phyloP scores from a whole-genome alignment of 805 yeast genomes.

The Komagataella populi region DNA sequence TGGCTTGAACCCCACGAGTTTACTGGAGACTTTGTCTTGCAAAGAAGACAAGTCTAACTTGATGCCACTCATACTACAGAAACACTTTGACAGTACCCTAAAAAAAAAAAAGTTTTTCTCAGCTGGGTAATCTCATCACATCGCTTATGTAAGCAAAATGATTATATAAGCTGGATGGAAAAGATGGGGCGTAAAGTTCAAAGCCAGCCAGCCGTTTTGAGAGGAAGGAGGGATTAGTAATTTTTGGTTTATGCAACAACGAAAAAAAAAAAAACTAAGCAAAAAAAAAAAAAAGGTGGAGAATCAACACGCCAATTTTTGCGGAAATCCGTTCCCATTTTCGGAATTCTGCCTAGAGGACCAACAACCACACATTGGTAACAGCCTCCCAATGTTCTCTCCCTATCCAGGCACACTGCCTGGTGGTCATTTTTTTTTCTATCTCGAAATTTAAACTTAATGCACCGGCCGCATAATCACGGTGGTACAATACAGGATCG shows the following conservation, averaged over 20 bases:
- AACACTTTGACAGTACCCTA: background rate
- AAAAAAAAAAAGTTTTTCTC: background rate
- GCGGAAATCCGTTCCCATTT: too few species aligned
- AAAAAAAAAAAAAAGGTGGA: too few species aligned
- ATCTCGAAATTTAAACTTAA: background rate
- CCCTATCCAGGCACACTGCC: background rate
- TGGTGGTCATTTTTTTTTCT: background rate
- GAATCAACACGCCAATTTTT: too few species aligned
- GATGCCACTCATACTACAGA: conserved; percentile 24
- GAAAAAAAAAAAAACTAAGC: too few species aligned
- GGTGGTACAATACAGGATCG: background rate
- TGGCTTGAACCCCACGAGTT: conserved; percentile 21
- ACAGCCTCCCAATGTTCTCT: background rate
- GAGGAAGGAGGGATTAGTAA: too few species aligned
- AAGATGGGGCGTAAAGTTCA: background rate
- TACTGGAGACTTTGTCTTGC: conserved; percentile 49
- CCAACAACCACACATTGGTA: too few species aligned
- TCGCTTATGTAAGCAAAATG: background rate
- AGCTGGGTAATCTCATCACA: background rate
- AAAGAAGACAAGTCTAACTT: conserved; percentile 39
- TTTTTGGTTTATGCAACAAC: too few species aligned
- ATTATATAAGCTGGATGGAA: background rate
- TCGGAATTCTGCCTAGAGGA: too few species aligned
- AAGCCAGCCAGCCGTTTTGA: too few species aligned
- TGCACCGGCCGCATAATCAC: background rate